These are phyloP conservation scores for Fraxinus latifolia DNA, from an alignment of 305 asterid species.

Conservation along the genomic window DNA sequence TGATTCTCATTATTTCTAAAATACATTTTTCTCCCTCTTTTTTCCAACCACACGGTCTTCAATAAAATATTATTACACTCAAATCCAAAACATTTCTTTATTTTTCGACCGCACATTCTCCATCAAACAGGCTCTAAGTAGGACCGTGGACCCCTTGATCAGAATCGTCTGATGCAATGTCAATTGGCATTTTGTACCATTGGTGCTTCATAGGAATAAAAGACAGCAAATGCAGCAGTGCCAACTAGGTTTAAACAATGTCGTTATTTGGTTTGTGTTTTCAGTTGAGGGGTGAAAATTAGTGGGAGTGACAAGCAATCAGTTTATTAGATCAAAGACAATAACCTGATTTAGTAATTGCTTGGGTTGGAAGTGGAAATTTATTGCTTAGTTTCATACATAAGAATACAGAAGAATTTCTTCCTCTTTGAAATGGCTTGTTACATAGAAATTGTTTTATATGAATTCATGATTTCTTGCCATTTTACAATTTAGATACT, in stretches of 20 bases:
- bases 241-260: neutral
- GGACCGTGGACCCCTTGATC: neutral
- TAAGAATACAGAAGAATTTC: neutral
- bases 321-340: neutral
- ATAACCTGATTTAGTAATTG: neutral
- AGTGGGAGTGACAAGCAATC: neutral
- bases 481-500: neutral
- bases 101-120: neutral
- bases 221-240: neutral
- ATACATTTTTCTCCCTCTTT: too few relatives aligned
- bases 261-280: neutral
- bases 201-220: neutral
- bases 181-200: neutral
- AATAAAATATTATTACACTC: neutral
- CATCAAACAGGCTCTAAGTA: neutral
- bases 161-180: neutral
- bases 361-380: neutral
- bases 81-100: neutral
- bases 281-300: neutral
- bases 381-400: neutral
- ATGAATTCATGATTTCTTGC: neutral
- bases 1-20: too few relatives aligned
- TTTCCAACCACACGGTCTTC: neutral
- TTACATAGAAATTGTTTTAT: neutral
- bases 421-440: neutral